Percentiles rank a stretch among this genome's conserved stretches.
These are phyloP conservation scores for Cronartium quercuum DNA, from an alignment of 1,284 basidiomycete genomes.

Conservation along the genomic window DNA sequence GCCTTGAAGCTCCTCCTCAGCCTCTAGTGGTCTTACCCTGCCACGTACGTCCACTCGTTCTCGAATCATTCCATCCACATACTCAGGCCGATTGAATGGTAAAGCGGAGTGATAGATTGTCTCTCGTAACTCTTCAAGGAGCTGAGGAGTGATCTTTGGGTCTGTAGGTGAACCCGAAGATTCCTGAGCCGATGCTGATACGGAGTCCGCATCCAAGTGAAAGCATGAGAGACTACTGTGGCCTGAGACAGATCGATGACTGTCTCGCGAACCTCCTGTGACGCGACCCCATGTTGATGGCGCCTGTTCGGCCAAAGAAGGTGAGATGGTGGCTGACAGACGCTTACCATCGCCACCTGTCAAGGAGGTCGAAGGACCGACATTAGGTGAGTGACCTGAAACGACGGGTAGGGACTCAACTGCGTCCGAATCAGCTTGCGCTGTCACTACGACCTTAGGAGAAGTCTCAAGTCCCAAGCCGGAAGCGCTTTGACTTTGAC, in stretches of 20 bases:
- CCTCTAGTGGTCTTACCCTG: constrained; percentile 69
- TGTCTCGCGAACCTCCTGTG: background rate
- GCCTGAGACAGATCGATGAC: background rate
- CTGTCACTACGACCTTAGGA: background rate
- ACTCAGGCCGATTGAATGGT: constrained; percentile 43
- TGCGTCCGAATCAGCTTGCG: background rate
- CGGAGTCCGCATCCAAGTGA: no score
- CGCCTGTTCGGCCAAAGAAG: constrained; percentile 43
- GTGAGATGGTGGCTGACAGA: background rate
- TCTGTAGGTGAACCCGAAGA: background rate
- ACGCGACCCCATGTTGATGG: constrained; percentile 42
- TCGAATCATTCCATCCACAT: constrained; percentile 62
- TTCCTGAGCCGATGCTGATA: background rate
- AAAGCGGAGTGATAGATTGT: constrained; percentile 44
- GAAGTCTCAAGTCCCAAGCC: background rate
- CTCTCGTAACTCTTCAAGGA: constrained; percentile 40
- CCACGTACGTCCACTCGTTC: constrained; percentile 79
- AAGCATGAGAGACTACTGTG: no score
- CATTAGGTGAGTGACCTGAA: background rate
- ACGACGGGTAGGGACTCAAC: background rate
- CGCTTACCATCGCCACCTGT: background rate
- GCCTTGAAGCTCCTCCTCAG: constrained; percentile 60
- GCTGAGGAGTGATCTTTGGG: background rate
- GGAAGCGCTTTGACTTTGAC: background rate
- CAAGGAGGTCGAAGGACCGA: background rate